Base-by-base conservation (phyloP, 371 early-diverging fungal genomes). In the Apophysomyces ossiformis region DNA sequence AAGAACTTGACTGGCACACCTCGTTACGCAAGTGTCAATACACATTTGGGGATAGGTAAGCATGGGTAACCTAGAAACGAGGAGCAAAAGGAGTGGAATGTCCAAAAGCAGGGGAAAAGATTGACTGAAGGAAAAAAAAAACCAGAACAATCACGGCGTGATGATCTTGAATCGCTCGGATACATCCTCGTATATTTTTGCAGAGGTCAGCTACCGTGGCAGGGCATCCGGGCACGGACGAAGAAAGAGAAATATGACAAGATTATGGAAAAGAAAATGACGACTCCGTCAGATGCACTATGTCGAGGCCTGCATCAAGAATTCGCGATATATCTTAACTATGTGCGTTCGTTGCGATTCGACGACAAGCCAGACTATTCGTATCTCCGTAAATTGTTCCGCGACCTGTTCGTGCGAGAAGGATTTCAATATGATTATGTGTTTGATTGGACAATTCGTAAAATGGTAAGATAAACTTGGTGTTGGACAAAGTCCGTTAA, bases 1-100 rank as follows among this genome's bases (percentile, higher is more conserved):
- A 99, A 99, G 85, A 96, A 97, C 76, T 84, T 99, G 65, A 99
- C 99, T n/a, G 99, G 99, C 56, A 99, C 99, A 18, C 99, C 99
- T 32, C 90, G 99, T 71, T 99, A 99, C 82, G 99, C 99, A 37
- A 95, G 95, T 77, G 92, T 99, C 67, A 98, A 99, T 78, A 99
- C 99, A 39, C 99, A 99, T 77, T 77, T 96, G 66, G 99, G 99
- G 47, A 88, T 93, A 37, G 94, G 94, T 92, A 11, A 13, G 41
- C 13, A 11, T 41, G 41, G 32, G 32, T 26, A 26, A 26, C 32
- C 32, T 26, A 26, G 32, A 26, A 26, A 26, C 32, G 32, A 82
- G 68, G 85, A 78, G 11, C 18, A 69, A 45, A 39, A 45, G 21
- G 5, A 58, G 37, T 46, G 12, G 59, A 26, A 47, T 32, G 18